Conservation (phyloP, 306 rosid genomes). For the Prunus salicina region DNA sequence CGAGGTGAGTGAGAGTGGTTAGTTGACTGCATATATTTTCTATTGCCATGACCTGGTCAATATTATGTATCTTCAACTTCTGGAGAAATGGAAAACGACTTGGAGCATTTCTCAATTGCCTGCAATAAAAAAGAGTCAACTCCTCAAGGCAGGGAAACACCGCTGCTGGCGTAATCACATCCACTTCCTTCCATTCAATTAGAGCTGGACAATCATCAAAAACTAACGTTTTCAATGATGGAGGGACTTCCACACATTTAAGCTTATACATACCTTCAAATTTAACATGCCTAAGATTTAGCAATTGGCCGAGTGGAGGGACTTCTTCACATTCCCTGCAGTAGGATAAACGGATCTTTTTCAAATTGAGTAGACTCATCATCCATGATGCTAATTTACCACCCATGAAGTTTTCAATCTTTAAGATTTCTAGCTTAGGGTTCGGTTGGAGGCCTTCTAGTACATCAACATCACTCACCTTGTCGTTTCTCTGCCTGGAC, state of each 20-base stretch:
- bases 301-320: not conserved
- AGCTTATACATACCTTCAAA: fast-evolving
- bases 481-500: no score
- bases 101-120: not conserved
- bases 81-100: not conserved
- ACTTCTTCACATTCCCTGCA: not conserved
- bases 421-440: not conserved
- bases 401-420: not conserved
- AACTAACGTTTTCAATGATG: not conserved
- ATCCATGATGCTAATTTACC: not conserved
- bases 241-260: not conserved
- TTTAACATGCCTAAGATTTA: not conserved
- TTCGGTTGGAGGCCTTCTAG: not conserved
- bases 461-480: not conserved
- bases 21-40: not conserved
- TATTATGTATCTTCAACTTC: fast-evolving
- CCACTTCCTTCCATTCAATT: conserved; percentile 4
- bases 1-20: not conserved
- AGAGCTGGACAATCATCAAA: fast-evolving
- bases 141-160: not conserved
- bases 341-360: not conserved
- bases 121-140: not conserved
- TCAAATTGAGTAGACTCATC: not conserved
- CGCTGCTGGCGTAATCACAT: no score
- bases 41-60: not conserved